A percentile compares a stretch with the other conserved stretches of the same genome.
These are phyloP conservation scores for Tuber microsphaerosporum DNA, from an alignment of 495 filamentous ascomycete genomes.

Conservation along the genomic window DNA sequence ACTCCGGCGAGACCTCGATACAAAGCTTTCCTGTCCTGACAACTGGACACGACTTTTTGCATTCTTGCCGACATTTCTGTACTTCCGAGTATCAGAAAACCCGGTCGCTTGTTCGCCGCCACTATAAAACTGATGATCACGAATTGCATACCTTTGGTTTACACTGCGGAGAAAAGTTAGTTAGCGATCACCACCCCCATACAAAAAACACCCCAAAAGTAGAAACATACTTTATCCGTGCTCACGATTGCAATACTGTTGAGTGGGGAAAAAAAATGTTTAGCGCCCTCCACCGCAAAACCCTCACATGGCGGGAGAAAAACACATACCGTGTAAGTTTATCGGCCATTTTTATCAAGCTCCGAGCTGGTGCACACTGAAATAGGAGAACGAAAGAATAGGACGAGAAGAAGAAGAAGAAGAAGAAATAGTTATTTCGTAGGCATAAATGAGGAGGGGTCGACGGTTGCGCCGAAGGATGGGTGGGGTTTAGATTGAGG, in stretches of 20 bases:
- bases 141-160: slow-evolving; percentile 74
- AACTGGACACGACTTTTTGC: slow-evolving; percentile 98
- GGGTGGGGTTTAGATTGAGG: not conserved
- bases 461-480: slow-evolving; percentile 2
- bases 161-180: slow-evolving; percentile 58
- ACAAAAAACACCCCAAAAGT: slow-evolving; percentile 6
- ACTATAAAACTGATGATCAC: slow-evolving; percentile 3
- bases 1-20: slow-evolving; percentile 82
- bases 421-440: not conserved
- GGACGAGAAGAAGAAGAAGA: not conserved
- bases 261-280: not conserved
- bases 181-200: slow-evolving; percentile 33
- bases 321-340: slow-evolving; percentile 68
- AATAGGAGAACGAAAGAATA: not conserved
- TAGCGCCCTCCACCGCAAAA: not conserved
- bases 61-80: slow-evolving; percentile 93
- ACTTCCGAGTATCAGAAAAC: slow-evolving; percentile 12
- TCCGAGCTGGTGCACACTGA: not conserved
- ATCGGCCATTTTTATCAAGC: slow-evolving; percentile 60
- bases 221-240: slow-evolving; percentile 74
- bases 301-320: slow-evolving; percentile 42
- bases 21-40: slow-evolving; percentile 96
- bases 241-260: slow-evolving; percentile 96
- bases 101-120: not conserved
- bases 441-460: slow-evolving; percentile 16